Base-by-base conservation (phyloP, 2,329 filamentous ascomycete genomes). In the Phyllachora maydis region DNA sequence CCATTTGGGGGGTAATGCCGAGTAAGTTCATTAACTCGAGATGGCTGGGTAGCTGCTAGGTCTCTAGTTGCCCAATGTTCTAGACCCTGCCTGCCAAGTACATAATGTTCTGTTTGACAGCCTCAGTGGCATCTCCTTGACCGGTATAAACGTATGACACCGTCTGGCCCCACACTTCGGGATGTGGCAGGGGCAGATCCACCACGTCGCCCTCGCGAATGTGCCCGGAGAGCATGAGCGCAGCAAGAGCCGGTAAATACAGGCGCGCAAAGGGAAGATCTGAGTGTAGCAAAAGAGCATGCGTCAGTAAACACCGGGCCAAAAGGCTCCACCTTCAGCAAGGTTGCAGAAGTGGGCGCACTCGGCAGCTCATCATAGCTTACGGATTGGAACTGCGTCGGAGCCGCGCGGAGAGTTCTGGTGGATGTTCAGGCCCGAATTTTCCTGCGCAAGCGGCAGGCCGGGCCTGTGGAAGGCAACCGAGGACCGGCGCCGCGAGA, bases 131-230 rank as follows among this genome's bases (percentile, higher is more conserved):
- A 21, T 50, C 45, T 8, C 50, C 51, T 25, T 52, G 43, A 17
- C 57, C 57, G 0, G 56, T 63, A 35, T 68, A 69, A 14, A 64
- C 47, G 33, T 62, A 59, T 4, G 47, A 43, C n/a, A 65, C 45
- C 0, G 64, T 67, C 25, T 60, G 52, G 3, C 39, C 35, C 65
- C 65, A 72, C 6, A 47, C 55, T 23, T 55, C 52, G 1, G 65
- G 64, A 27, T 58, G 48, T 2, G 65, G 65, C 26, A 72, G 32
- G 0, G 65, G 64, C 7, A 71, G 43, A 31, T 69, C 62, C 24
- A 72, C 47, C 2, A 47, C 45, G 33, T 69, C 65, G 14, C 60
- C 56, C 13, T 49, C 47, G 9, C 43, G 42, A 12, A 69, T 49
- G 32, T 59, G 49, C 4, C 57, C 52, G 0, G 60, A 66, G 16